Base-by-base conservation (phyloP, 2,329 filamentous ascomycete genomes). In the Venturia aucupariae region DNA sequence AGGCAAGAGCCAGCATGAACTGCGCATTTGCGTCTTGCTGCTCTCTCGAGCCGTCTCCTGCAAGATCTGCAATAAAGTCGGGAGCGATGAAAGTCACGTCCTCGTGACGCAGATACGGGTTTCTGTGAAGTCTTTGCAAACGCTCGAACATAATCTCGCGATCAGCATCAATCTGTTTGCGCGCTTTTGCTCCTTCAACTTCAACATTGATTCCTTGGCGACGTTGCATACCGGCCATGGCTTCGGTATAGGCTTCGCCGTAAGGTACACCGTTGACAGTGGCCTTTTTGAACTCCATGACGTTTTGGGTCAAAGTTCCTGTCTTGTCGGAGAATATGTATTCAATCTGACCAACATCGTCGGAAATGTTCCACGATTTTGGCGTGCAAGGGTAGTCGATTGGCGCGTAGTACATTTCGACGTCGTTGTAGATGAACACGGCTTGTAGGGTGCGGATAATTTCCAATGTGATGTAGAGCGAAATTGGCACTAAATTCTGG, bases 231-330 rank as follows among this genome's bases (percentile, higher is more conserved):
- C 94, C 94, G 62, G 93, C 90, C 75, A 96, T 90, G 0, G 94
- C 94, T 76, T 99, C 94, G 0, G 95, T 99, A 72, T 97, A 99
- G 0, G 94, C 94, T 77, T 99, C 94, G 67, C 95, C 94, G 69
- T 99, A 99, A 0, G 92, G 87, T 66, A 94, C 85, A n/a, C 93
- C 93, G 71, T 97, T 97, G 76, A 99, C 88, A 0, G 92, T 96
- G 64, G 89, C 92, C 76, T 99, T 99, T 76, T 97, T 99, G 84
- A 97, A 99, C 75, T 99, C 95, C 94, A 96, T 96, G 63, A 95
- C 89, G 73, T 96, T 96, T 71, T 95, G 90, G 0, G 90, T 96
- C 68, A 96, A 78, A 2, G 90, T 96, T 65, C 90, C 90, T 0
- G 90, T 96, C 77, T 96, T 96, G 80, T 96, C 90, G 0, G 90